Conservation (phyloP, 306 rosid genomes). For the Rosa persica region DNA sequence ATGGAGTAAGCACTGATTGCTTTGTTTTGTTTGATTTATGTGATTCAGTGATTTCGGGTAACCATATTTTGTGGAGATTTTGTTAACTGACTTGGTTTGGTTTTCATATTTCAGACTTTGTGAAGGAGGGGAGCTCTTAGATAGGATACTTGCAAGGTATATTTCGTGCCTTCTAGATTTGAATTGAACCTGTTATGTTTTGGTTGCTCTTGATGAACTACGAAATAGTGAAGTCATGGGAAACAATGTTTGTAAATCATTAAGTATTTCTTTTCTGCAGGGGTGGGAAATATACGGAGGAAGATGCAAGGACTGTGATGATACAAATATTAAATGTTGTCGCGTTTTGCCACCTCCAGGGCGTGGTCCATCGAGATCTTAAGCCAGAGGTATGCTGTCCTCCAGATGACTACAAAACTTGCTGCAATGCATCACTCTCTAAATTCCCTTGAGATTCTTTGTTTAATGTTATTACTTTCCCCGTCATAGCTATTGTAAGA, state of each 20-base stretch:
- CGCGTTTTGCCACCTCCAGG: slow-evolving; percentile 92
- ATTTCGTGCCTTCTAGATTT: slow-evolving; percentile 18
- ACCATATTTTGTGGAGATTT: not conserved
- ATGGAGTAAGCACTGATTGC: slow-evolving; percentile 75
- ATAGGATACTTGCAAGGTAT: slow-evolving; percentile 85
- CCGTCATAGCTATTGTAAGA: not conserved
- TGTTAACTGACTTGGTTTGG: not conserved
- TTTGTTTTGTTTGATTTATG: slow-evolving; percentile 6
- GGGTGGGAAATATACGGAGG: slow-evolving; percentile 92
- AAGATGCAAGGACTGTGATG: slow-evolving; percentile 82
- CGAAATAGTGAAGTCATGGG: slow-evolving; percentile 3
- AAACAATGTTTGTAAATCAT: slow-evolving; percentile 6
- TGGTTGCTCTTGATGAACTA: slow-evolving; percentile 18
- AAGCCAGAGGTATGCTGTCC: slow-evolving; percentile 76
- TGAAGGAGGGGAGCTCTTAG: slow-evolving; percentile 96
- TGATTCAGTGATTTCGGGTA: not conserved
- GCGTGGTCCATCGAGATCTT: slow-evolving; percentile 96
- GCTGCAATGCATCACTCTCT: not conserved
- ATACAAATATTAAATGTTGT: slow-evolving; percentile 74
- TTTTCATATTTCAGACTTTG: slow-evolving; percentile 59
- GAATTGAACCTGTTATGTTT: slow-evolving; percentile 13
- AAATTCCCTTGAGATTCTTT: not conserved
- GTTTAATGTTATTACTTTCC: not conserved
- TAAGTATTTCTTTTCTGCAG: slow-evolving; percentile 46
- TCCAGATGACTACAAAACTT: not conserved